A percentile compares a stretch with the other conserved stretches of the same genome.
These are phyloP conservation scores for Neolentinus lepideus DNA, from an alignment of 1,284 basidiomycete genomes.

Conservation along the genomic window DNA sequence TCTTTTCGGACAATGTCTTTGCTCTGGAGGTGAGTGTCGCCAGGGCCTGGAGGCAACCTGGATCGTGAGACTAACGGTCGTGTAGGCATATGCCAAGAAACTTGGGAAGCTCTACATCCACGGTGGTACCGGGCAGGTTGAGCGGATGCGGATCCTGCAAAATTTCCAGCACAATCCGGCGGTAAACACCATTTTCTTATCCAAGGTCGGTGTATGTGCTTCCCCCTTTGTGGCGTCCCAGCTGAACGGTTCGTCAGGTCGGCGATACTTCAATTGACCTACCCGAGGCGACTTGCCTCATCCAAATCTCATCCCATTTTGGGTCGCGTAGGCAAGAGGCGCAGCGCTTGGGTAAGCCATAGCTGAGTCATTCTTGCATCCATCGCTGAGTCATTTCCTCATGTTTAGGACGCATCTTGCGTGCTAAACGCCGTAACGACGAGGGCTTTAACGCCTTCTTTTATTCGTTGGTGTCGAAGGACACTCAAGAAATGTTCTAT, in stretches of 20 bases:
- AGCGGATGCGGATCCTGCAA: conserved; percentile 92
- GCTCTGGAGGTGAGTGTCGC: conserved; percentile 77
- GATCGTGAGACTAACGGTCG: not conserved
- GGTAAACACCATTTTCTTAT: conserved; percentile 98
- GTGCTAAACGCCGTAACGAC: conserved; percentile 96
- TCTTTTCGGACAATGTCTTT: conserved; percentile 98
- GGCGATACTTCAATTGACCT: conserved; percentile 99
- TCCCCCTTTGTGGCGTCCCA: conserved; percentile 7
- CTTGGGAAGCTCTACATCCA: conserved; percentile 95
- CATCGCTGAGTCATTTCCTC: conserved; percentile 10
- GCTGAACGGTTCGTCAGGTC: conserved; percentile 45
- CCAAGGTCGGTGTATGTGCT: conserved; percentile 58
- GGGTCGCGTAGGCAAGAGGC: conserved; percentile 98
- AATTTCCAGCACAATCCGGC: conserved; percentile 95
- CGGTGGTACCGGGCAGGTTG: conserved; percentile 92
- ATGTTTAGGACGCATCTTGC: conserved; percentile 77
- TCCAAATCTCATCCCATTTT: conserved; percentile 99
- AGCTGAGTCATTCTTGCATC: conserved; percentile 5
- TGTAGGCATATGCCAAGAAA: conserved; percentile 92
- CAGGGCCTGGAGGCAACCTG: not conserved
- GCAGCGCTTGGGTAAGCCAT: conserved; percentile 75
- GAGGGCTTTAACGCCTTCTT: conserved; percentile 99
- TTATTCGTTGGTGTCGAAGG: conserved; percentile 97
- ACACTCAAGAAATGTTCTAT: conserved; percentile 99
- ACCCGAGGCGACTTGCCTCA: conserved; percentile 97